phyloP scores from a whole-genome alignment of 2,329 filamentous ascomycete genomes.

The Alternaria angustiovoidea region DNA sequence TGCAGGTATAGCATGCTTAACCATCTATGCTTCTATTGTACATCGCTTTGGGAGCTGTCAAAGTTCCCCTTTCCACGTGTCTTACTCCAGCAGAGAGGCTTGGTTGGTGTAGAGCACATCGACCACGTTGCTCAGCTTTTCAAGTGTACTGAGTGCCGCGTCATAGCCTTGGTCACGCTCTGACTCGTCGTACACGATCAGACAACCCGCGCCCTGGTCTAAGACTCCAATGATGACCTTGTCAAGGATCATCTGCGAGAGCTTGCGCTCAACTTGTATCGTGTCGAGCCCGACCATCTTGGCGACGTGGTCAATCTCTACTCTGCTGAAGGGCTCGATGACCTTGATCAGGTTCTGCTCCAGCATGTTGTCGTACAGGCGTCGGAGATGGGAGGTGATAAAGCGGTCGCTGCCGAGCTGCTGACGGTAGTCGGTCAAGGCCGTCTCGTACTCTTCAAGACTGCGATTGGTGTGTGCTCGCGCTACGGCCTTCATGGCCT shows the following conservation, averaged over 20 bases:
- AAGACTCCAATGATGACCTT: constrained; percentile 98
- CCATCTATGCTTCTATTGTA: constrained; percentile 46
- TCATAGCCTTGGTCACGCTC: constrained; percentile 94
- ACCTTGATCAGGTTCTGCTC: constrained; percentile 99
- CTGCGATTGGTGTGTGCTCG: constrained; percentile 94
- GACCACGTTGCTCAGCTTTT: constrained; percentile 96
- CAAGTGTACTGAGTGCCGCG: constrained; percentile 90
- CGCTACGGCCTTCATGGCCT: constrained; percentile 99
- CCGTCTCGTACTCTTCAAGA: constrained; percentile 95
- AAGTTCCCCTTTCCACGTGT: constrained; percentile 2
- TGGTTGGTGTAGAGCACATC: constrained; percentile 98
- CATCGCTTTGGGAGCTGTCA: constrained; percentile 27
- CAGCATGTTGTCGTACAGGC: constrained; percentile 96
- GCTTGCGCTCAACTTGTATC: constrained; percentile 95
- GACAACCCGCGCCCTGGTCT: constrained; percentile 95
- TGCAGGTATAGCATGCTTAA: constrained; percentile 20
- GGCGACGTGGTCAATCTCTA: constrained; percentile 96
- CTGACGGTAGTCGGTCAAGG: constrained; percentile 87
- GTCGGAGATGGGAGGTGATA: constrained; percentile 94
- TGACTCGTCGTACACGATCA: constrained; percentile 97
- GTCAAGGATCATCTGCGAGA: constrained; percentile 99
- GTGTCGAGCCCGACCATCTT: constrained; percentile 98
- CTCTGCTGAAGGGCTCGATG: constrained; percentile 96
- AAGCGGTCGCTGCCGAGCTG: constrained; percentile 95
- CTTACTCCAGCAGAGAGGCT: constrained; percentile 89